Percentiles rank a stretch among this genome's conserved stretches.
Evolutionary conservation across 2,329 filamentous ascomycete genomes (phyloP).

Genomic region (Sporothrix pallida): DNA sequence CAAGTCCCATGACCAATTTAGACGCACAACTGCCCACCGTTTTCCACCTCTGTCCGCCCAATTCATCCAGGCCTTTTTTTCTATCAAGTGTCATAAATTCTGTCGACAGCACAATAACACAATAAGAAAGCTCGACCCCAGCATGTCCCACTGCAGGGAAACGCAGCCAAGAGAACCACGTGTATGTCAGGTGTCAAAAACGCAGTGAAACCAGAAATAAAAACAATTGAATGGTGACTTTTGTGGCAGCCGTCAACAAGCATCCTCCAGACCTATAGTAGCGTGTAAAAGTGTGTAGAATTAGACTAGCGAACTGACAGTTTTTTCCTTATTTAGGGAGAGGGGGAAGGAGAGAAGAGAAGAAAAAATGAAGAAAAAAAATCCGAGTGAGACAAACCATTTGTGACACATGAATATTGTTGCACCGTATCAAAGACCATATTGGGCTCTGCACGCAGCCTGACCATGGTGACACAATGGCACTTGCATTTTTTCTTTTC

Average conservation of each 20-base stretch:
- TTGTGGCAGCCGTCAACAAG: not conserved
- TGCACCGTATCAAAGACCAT: not conserved
- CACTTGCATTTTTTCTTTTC: not conserved
- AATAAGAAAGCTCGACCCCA: not conserved
- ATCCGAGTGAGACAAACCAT: not conserved
- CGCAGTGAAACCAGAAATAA: not conserved
- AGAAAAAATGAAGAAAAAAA: not conserved
- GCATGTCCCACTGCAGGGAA: not conserved
- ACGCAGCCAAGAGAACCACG: conserved; percentile 20
- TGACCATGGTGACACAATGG: not conserved
- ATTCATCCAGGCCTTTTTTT: not conserved
- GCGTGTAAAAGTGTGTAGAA: not conserved
- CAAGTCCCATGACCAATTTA: not conserved
- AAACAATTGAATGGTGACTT: not conserved
- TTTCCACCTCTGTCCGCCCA: too few relatives aligned
- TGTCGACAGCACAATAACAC: not conserved
- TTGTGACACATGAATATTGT: not conserved
- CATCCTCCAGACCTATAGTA: not conserved
- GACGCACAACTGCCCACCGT: not conserved
- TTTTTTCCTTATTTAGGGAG: too few relatives aligned
- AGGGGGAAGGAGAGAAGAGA: not conserved
- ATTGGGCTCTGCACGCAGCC: conserved; percentile 16
- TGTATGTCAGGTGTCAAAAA: conserved; percentile 28
- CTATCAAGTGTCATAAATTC: not conserved
- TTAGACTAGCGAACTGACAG: too few relatives aligned